Percentiles rank a stretch among this genome's conserved stretches.
Conservation (phyloP, 2,329 filamentous ascomycete species). For the Alternaria sp. region DNA sequence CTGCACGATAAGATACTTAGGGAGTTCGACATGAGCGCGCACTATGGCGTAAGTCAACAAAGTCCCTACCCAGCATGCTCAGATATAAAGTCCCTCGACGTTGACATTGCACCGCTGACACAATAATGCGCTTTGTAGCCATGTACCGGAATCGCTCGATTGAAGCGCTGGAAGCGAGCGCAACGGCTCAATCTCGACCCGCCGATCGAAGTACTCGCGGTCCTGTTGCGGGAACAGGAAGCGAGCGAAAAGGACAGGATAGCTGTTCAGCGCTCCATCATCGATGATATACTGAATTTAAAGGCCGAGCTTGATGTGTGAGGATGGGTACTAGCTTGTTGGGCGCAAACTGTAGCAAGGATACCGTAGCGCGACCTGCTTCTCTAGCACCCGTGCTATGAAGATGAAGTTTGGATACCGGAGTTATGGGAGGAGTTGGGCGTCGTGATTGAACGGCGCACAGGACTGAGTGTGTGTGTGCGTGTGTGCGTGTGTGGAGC, state of each 20-base stretch:
- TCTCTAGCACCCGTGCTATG: not conserved
- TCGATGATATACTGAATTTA: slow-evolving; percentile 70
- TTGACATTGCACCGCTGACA: slow-evolving; percentile 22
- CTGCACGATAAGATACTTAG: slow-evolving; percentile 85
- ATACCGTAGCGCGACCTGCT: not conserved
- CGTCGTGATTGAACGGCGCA: not conserved
- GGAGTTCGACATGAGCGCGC: slow-evolving; percentile 89
- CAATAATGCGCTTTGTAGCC: slow-evolving; percentile 65
- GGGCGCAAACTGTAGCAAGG: not conserved
- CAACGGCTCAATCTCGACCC: slow-evolving; percentile 83
- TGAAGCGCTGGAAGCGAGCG: slow-evolving; percentile 88
- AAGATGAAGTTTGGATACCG: not conserved
- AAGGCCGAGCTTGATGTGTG: slow-evolving; percentile 52
- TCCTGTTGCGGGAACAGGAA: slow-evolving; percentile 75
- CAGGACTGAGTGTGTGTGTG: not conserved
- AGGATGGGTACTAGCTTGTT: slow-evolving; percentile 4
- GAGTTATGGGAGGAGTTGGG: slow-evolving; percentile 8
- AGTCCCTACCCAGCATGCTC: not conserved
- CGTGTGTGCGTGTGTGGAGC: slow-evolving; percentile 7
- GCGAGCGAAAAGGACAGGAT: slow-evolving; percentile 57
- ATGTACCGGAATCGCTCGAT: slow-evolving; percentile 81
- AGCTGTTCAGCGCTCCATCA: slow-evolving; percentile 72
- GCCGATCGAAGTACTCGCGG: slow-evolving; percentile 87
- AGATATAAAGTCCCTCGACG: slow-evolving; percentile 35
- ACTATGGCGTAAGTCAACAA: slow-evolving; percentile 81